Evolutionary conservation across 345 rosid genomes (phyloP).

Genomic region (Pistacia integerrima): DNA sequence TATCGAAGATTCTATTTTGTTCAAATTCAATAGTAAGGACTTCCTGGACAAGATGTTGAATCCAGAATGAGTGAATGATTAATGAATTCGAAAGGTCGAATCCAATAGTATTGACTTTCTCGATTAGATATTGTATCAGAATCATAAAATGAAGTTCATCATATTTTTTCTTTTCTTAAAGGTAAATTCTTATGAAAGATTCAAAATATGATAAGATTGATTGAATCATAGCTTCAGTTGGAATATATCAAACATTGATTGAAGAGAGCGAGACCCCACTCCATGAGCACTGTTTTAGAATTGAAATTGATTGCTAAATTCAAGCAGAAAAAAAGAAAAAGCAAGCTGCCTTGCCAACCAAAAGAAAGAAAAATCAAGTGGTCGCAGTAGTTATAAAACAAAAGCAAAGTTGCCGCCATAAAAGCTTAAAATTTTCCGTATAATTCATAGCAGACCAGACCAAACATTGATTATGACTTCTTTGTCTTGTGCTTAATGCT

Average conservation of each 20-base stretch:
- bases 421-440: neutral
- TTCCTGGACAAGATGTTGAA: no score
- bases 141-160: no score
- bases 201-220: neutral
- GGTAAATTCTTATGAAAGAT: neutral
- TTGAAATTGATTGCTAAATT: slow-evolving; percentile 18
- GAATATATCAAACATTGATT: neutral
- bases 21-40: neutral
- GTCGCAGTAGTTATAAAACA: neutral
- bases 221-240: neutral
- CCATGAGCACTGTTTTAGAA: neutral
- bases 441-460: neutral
- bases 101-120: no score
- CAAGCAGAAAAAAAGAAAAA: slow-evolving; percentile 2
- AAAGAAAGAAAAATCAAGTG: neutral
- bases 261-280: neutral
- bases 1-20: no score
- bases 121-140: no score
- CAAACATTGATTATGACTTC: no score
- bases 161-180: no score
- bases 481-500: no score
- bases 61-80: no score
- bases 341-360: neutral
- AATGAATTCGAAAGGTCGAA: no score
- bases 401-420: slow-evolving; percentile 4